Percentiles rank a stretch among this genome's conserved stretches.
Conservation (phyloP, 805 yeast genomes). For the Metschnikowia dekortorum region DNA sequence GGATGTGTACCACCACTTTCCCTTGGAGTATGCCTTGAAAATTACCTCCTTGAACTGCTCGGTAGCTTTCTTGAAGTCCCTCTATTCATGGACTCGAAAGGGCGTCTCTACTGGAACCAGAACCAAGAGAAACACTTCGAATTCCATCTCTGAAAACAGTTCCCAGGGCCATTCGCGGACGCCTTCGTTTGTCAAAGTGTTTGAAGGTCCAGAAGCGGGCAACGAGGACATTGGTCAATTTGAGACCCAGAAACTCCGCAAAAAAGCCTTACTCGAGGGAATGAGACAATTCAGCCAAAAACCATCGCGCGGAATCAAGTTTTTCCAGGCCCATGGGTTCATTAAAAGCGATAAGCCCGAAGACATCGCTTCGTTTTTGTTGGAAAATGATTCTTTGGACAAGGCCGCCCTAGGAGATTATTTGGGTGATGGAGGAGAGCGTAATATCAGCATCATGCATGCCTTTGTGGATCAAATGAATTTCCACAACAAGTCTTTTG, state of each 20-base stretch:
- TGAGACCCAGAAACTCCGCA: slow-evolving; percentile 76
- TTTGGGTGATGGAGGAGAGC: slow-evolving; percentile 82
- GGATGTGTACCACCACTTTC: slow-evolving; percentile 51
- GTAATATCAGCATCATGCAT: slow-evolving; percentile 81
- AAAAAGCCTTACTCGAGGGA: slow-evolving; percentile 76
- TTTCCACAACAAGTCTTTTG: slow-evolving; percentile 63
- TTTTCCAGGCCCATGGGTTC: slow-evolving; percentile 59
- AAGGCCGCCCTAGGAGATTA: slow-evolving; percentile 85
- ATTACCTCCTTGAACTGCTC: slow-evolving; percentile 75
- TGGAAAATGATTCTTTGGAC: slow-evolving; percentile 71
- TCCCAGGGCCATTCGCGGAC: slow-evolving; percentile 23
- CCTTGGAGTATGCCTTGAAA: slow-evolving; percentile 80
- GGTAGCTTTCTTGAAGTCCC: slow-evolving; percentile 75
- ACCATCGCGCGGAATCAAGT: slow-evolving; percentile 74
- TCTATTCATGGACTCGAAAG: slow-evolving; percentile 83
- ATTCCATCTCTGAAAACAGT: slow-evolving; percentile 6
- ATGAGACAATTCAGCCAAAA: slow-evolving; percentile 76
- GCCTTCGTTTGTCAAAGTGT: slow-evolving; percentile 21
- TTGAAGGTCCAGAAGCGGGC: slow-evolving; percentile 49
- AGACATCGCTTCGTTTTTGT: slow-evolving; percentile 70
- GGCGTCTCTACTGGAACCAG: slow-evolving; percentile 22
- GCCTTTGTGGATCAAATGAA: slow-evolving; percentile 88
- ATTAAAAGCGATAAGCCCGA: slow-evolving; percentile 56
- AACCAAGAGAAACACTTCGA: slow-evolving; percentile 10
- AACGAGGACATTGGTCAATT: slow-evolving; percentile 78